These are phyloP conservation scores for Rickenella mellea DNA, from an alignment of 768 basidiomycete species.

Conservation along the genomic window DNA sequence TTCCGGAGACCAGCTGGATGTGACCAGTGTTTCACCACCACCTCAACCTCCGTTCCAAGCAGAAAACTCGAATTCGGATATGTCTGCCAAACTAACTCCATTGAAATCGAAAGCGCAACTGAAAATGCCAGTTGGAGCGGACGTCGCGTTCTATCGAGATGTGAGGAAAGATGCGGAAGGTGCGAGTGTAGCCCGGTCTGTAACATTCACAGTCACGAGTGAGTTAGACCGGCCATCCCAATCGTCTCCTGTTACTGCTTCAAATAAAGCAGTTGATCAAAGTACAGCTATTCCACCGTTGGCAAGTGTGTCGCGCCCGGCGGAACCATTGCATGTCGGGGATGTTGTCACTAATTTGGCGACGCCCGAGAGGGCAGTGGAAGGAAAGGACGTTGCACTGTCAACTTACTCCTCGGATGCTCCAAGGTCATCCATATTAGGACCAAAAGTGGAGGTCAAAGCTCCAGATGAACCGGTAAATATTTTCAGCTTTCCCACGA, in stretches of 20 bases:
- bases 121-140: conserved; percentile 64
- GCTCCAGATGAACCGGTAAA: conserved; percentile 47
- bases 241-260: no score
- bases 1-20: conserved; percentile 28
- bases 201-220: conserved; percentile 73
- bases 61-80: conserved; percentile 21
- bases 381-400: no score
- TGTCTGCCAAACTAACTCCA: conserved; percentile 15
- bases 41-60: conserved; percentile 33
- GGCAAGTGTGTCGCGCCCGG: no score
- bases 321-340: no score
- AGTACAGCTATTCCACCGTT: no score
- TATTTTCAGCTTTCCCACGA: conserved; percentile 8
- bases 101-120: conserved; percentile 46
- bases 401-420: no score
- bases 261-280: no score
- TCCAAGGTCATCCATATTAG: no score
- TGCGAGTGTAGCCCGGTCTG: conserved; percentile 36
- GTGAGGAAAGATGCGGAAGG: conserved; percentile 42
- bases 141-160: conserved; percentile 66
- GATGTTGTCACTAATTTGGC: no score
- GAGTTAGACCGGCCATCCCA: conserved; percentile 44
- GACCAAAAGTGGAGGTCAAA: conserved; percentile 39
- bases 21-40: conserved; percentile 60
- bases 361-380: no score